Base-by-base conservation (phyloP, 1,139 yeast genomes). In the Yamadazyma aaseri region DNA sequence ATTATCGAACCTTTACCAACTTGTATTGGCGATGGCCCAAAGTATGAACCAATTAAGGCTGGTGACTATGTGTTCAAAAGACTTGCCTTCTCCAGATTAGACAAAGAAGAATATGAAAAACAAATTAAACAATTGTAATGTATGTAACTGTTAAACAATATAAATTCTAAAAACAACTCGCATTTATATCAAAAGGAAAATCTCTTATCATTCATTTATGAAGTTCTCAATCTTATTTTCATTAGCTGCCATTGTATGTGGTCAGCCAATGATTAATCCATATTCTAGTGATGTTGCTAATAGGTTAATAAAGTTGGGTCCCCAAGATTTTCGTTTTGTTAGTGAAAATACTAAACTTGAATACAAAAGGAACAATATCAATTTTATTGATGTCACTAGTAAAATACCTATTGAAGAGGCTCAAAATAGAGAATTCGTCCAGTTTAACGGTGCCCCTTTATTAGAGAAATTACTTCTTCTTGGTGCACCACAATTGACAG, bases 331-430 rank as follows among this genome's bases (percentile, higher is more conserved):
- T 32, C 55, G 65, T 29, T 52, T 70, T 34, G 76, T 76, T 31
- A 56, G 70, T 11, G 94, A 85, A 49, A 53, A 56, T 6, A 81
- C 80, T 31, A 81, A 85, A 55, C 55, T 77, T 36, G 54, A 57
- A 8, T 63, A 82, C 41, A 74, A 68, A 50, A 67, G 81, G 36
- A 56, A 67, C 17, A 80, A 83, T 29, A 58, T 70, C 26, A 71
- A 67, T 25, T 86, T 85, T 54, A 75, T 86, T 45, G 96, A 87
- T 58, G 71, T 86, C 26, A 85, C 96, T 6, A 66, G 68, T 26
- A 59, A 58, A 26, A 41, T 68, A 34, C 28, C 32, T 12, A 32
- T 46, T 10, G 31, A 62, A 10, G 59, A 61, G 2, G 71, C 74
- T 5, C 44, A 55, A 15, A 49, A 47, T 2, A 51, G 51, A 17